Evolutionary conservation across 192 early-diverging fungal species (phyloP).

Genomic region (Coemansia javaensis): DNA sequence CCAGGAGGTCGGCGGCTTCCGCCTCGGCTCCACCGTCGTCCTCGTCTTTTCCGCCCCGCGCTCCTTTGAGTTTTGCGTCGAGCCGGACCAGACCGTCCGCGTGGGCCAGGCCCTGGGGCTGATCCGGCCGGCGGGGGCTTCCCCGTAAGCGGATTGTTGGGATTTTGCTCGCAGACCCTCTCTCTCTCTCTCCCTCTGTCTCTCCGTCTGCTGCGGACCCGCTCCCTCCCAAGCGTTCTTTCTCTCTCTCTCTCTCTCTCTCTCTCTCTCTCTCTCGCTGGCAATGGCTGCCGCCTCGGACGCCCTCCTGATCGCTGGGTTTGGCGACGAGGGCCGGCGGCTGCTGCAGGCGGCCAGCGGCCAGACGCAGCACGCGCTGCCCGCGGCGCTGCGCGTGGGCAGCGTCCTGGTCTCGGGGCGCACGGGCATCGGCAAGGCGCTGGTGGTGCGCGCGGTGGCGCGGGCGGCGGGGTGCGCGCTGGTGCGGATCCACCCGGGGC

Average conservation of each 20-base stretch:
- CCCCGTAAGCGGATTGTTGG: background rate
- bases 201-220: no score
- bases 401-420: constrained; percentile 39
- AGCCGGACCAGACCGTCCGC: constrained; percentile 68
- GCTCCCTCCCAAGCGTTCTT: no score
- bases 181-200: background rate
- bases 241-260: no score
- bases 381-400: constrained; percentile 8
- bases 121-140: background rate
- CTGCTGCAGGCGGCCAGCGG: constrained; percentile 25
- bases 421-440: constrained; percentile 46
- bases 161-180: background rate
- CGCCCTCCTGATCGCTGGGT: constrained; percentile 22
- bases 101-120: constrained; percentile 78
- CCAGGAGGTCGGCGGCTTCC: constrained; percentile 94
- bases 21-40: constrained; percentile 90
- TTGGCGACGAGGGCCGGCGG: constrained; percentile 37
- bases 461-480: constrained; percentile 8
- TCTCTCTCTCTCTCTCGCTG: no score
- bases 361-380: constrained; percentile 1
- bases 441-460: constrained; percentile 21
- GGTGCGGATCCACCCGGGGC: constrained; percentile 20
- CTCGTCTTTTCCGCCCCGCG: constrained; percentile 94
- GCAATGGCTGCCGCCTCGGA: background rate
- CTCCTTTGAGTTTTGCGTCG: constrained; percentile 70